Evolutionary conservation across 1,284 basidiomycete species (phyloP).

Genomic region (Schizopora paradoxa): DNA sequence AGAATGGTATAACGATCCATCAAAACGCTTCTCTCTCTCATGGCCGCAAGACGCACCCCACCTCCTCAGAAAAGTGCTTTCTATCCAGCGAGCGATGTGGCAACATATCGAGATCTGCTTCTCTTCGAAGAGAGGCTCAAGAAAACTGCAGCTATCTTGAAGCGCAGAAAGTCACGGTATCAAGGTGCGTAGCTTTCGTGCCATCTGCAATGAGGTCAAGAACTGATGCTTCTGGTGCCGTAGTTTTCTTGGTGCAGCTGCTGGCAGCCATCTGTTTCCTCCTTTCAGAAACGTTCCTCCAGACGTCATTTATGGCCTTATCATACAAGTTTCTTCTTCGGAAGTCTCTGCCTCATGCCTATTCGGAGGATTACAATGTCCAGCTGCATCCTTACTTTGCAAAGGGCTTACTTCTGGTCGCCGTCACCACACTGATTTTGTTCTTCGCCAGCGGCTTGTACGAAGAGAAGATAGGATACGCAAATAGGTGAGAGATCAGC

Average conservation of each 20-base stretch:
- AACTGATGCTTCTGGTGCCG: conserved; percentile 3
- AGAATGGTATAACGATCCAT: no score
- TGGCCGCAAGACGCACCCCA: conserved; percentile 34
- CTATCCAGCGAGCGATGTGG: conserved; percentile 61
- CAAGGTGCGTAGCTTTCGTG: conserved; percentile 56
- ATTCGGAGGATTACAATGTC: conserved; percentile 39
- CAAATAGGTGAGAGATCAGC: conserved; percentile 71
- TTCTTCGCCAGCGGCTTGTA: conserved; percentile 99
- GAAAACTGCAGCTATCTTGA: conserved; percentile 80
- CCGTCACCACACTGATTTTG: conserved; percentile 83
- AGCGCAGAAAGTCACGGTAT: conserved; percentile 80
- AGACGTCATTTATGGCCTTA: conserved; percentile 60
- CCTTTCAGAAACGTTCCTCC: conserved; percentile 66
- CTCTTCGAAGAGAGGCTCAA: conserved; percentile 96
- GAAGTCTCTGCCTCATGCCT: conserved; percentile 44
- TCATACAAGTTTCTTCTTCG: conserved; percentile 52
- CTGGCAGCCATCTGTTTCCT: conserved; percentile 67
- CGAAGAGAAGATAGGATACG: conserved; percentile 92
- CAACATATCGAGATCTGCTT: conserved; percentile 85
- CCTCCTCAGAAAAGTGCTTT: conserved; percentile 43
- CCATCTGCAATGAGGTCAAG: conserved; percentile 1
- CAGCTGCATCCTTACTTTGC: conserved; percentile 64
- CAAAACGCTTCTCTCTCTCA: no score
- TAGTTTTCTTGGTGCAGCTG: conserved; percentile 76
- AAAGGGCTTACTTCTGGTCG: conserved; percentile 76